phyloP scores from a whole-genome alignment of 1,139 yeast genomes.

The Groenewaldozyma sp. region DNA sequence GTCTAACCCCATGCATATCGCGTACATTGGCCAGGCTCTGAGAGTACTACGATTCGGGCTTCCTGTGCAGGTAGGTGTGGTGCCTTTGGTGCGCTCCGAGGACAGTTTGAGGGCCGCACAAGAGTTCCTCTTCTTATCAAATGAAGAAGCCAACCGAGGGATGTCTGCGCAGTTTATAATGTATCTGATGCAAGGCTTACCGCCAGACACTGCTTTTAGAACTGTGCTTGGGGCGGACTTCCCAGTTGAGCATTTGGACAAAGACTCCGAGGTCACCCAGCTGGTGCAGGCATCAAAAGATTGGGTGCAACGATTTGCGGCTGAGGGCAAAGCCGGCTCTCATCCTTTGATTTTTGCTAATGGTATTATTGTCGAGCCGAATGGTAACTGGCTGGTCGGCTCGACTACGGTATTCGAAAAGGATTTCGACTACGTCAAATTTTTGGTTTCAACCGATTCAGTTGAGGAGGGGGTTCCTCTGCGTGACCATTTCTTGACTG shows the following conservation, averaged over 20 bases:
- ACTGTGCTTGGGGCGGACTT: constrained; percentile 20
- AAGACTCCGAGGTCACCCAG: constrained; percentile 6
- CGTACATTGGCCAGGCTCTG: constrained; percentile 41
- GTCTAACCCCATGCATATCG: constrained; percentile 39
- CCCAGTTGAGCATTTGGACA: constrained; percentile 9
- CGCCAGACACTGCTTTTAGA: constrained; percentile 19
- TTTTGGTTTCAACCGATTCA: constrained; percentile 13
- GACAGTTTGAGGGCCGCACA: constrained; percentile 24
- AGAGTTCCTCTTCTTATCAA: constrained; percentile 26
- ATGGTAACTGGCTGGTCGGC: constrained; percentile 35
- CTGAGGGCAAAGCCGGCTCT: constrained; percentile 9
- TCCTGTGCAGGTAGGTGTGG: constrained; percentile 73
- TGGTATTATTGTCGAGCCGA: constrained; percentile 48
- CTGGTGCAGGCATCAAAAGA: constrained; percentile 20
- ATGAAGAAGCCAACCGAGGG: not conserved
- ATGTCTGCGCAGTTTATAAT: constrained; percentile 4
- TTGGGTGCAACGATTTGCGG: constrained; percentile 35
- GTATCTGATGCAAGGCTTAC: constrained; percentile 26
- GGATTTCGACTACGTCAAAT: constrained; percentile 24
- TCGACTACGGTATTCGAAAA: constrained; percentile 27
- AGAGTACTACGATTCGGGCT: constrained; percentile 41
- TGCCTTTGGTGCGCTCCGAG: constrained; percentile 43
- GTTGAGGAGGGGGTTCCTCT: constrained; percentile 13
- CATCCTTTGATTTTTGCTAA: constrained; percentile 56
- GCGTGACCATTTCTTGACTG: constrained; percentile 19